Conservation (phyloP, 1,284 basidiomycete genomes). For the Malassezia dermatis region DNA sequence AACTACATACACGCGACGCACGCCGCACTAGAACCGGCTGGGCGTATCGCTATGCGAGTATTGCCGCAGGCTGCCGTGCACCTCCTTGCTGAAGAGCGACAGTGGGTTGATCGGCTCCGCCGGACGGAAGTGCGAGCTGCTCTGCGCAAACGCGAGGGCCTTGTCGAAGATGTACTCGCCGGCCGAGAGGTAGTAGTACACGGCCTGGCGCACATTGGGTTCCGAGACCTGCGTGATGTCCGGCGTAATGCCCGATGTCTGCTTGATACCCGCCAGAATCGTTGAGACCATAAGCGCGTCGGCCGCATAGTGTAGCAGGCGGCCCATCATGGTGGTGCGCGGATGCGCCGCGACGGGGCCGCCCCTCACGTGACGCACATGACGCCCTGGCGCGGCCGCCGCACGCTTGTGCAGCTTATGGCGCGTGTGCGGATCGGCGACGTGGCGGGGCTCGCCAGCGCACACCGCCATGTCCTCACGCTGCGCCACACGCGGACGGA, state of each 20-base stretch:
- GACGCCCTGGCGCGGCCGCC: not conserved
- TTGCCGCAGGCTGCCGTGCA: not conserved
- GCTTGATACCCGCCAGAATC: constrained; percentile 78
- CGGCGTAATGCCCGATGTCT: constrained; percentile 52
- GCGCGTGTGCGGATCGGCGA: constrained; percentile 11
- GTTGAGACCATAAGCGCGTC: constrained; percentile 81
- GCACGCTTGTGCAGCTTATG: not conserved
- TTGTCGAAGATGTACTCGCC: constrained; percentile 74
- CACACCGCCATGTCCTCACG: constrained; percentile 36
- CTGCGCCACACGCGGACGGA: constrained; percentile 23
- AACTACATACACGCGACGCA: not conserved
- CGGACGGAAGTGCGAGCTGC: constrained; percentile 14
- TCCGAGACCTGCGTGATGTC: constrained; percentile 49
- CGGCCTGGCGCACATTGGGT: constrained; percentile 61
- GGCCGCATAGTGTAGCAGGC: constrained; percentile 68
- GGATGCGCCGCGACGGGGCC: constrained; percentile 1
- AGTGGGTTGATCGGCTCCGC: constrained; percentile 5
- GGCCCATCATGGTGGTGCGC: constrained; percentile 52
- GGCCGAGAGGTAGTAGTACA: constrained; percentile 70
- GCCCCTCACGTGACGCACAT: not conserved
- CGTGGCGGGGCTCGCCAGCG: constrained; percentile 16
- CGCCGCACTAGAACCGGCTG: not conserved
- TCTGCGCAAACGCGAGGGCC: constrained; percentile 19
- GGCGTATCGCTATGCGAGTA: constrained; percentile 2
- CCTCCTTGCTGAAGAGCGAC: not conserved